Evolutionary conservation across 1,139 yeast genomes (phyloP).

Genomic region (Lodderomyces jiufengensis): DNA sequence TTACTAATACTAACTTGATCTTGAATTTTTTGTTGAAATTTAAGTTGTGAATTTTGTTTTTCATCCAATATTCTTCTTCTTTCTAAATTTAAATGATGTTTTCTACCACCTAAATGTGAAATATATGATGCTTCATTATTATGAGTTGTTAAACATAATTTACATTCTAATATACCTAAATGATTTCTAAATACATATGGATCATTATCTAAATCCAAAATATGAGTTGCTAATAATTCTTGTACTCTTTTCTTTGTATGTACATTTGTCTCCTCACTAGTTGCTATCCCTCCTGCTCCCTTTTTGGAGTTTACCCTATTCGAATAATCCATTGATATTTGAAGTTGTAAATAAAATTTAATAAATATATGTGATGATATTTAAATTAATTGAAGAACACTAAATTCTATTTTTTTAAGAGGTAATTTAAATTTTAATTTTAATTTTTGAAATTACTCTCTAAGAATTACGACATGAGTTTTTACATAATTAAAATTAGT

Average conservation of each 20-base stretch:
- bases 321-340: constrained; percentile 39
- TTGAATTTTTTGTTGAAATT: constrained; percentile 3
- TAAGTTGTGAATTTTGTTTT: constrained; percentile 16
- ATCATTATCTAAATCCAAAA: constrained; percentile 63
- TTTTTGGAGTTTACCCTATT: constrained; percentile 43
- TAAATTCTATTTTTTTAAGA: no score
- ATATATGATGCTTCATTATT: constrained; percentile 71
- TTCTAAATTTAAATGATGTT: constrained; percentile 68
- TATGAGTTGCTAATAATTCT: constrained; percentile 58
- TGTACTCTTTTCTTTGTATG: constrained; percentile 62
- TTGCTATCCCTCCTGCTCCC: constrained; percentile 73
- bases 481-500: no score
- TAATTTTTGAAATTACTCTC: no score
- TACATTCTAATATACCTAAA: constrained; percentile 72
- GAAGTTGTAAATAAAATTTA: no score
- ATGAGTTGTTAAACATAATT: constrained; percentile 73
- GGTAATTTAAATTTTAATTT: no score
- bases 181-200: constrained; percentile 78
- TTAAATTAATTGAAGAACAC: no score
- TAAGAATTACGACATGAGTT: no score
- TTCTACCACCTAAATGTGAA: constrained; percentile 75
- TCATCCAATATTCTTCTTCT: constrained; percentile 50
- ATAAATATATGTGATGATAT: no score
- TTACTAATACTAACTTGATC: constrained; percentile 27
- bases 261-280: constrained; percentile 60